These are phyloP conservation scores for Lachnellula cervina DNA, from an alignment of 2,329 filamentous ascomycete genomes.

Conservation along the genomic window DNA sequence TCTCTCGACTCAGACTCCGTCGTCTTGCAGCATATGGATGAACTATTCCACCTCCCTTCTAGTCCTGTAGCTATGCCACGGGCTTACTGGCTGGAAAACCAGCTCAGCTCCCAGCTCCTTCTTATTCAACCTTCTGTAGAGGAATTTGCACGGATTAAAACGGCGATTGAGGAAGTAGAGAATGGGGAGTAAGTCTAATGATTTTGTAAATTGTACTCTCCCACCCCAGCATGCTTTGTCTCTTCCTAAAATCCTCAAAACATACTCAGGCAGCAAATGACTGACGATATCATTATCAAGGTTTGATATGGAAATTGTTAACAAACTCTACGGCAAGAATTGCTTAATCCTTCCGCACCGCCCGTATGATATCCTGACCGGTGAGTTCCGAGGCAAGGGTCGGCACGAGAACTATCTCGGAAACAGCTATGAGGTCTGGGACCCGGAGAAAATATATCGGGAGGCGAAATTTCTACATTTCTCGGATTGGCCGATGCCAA, in stretches of 20 bases:
- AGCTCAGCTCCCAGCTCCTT: conserved; percentile 51
- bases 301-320: conserved; percentile 57
- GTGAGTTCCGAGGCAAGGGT: conserved; percentile 44
- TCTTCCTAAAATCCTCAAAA: too few relatives aligned
- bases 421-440: conserved; percentile 42
- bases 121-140: conserved; percentile 50
- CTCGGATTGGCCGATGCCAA: conserved; percentile 54
- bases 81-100: conserved; percentile 51
- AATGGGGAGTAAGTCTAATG: too few relatives aligned
- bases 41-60: conserved; percentile 53
- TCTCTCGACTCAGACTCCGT: conserved; percentile 23
- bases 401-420: conserved; percentile 48
- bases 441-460: conserved; percentile 42
- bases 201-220: too few relatives aligned
- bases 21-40: conserved; percentile 46
- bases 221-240: too few relatives aligned
- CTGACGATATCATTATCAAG: conserved; percentile 15
- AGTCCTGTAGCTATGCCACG: conserved; percentile 53
- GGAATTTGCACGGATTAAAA: conserved; percentile 40
- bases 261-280: too few relatives aligned
- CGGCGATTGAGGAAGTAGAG: conserved; percentile 19
- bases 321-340: conserved; percentile 17
- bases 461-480: conserved; percentile 55
- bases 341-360: conserved; percentile 51
- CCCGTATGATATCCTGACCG: conserved; percentile 47